Base-by-base conservation (phyloP, 352 stramenopile genomes). In the Phytophthora vignae region DNA sequence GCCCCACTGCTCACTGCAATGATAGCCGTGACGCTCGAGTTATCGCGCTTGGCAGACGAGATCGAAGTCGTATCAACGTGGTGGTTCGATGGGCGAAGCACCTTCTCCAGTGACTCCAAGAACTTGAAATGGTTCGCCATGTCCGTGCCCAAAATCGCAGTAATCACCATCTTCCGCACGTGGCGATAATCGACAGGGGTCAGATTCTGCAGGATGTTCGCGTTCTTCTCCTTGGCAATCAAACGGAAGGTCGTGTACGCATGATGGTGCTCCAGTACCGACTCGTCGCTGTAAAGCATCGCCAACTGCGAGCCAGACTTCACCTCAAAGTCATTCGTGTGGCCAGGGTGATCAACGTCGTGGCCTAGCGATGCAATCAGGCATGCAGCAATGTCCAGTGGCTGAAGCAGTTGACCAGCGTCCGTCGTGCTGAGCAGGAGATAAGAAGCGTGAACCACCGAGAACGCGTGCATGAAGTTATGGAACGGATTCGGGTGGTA, bases 401-500 rank as follows among this genome's bases (percentile, higher is more conserved):
- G 88, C 27, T 88, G 83, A 46, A 98, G 69, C 76, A 96, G 78
- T 54, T 90, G 79, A 0, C 65, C 55, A 2, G 85, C 88, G 29
- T 88, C 77, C 0, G 78, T 93, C 5, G 88, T 97, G 22, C 81
- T 92, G 15, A 98, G 69, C 52, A 98, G 79, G 22, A 95, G 61
- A 62, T 97, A 98, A 6, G 80, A 76, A 22, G 90, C 80, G 74
- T 98, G 93, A 29, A 97, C 81, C 27, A 97, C 92, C 2, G 89
- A 93, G 60, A 97, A 90, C 14, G 88, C 94, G 70, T 98, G 94
- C 65, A 92, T 53, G 67, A 95, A 98, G 81, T 97, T 98, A 79
- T 98, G 92, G 72, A 98, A 98, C 50, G 93, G 89, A 64, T 96
- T 96, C 42, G 87, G 87, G 69, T 95, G 89, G 71, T 96, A 96